Evolutionary conservation across 2,329 filamentous ascomycete species (phyloP), one percentile per base, ranked within the genome.

Genomic region (Meredithiella fracta): DNA sequence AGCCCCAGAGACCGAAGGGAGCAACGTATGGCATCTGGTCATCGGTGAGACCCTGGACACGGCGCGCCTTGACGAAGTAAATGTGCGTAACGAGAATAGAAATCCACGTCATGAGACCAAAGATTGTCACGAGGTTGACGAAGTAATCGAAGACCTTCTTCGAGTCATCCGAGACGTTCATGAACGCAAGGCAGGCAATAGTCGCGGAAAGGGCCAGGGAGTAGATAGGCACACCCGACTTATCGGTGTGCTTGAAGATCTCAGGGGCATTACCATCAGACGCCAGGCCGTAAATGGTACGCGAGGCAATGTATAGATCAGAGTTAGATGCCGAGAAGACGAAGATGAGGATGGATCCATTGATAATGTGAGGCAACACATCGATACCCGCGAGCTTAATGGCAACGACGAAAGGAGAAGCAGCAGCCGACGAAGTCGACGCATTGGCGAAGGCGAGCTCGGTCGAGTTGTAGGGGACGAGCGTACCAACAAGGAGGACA

Each of bases 281-380:
- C 1, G 86, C 81, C 5, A 91, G 76, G 58, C 83, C 83, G 66
- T 86, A 85, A 55, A 88, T 74, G 5, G 81, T 86, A 55, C 83
- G 80, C 60, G 79, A 83, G 20, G 82, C 83, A 62, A 81, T 86
- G 74, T 88, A 89, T 23, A 88, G 70, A 69, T 88, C 84, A 1
- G 82, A 86, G 72, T 89, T 89, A 60, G 83, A 77, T 14, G 85
- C 85, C 11, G 80, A 84, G 68, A 89, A 86, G 62, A 86, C 83
- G 65, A 88, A 88, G 60, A 87, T 65, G 59, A 86, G 70, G 61
- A 89, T 87, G 63, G 81, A 85, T 31, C 71, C 85, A 68, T 89
- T 89, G 64, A 89, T 69, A 63, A 88, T 78, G 62, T 80, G 75
- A 1, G 82, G 78, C 8, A 89, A 72, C 20, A 70, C 67, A 1